A percentile compares a stretch with the other conserved stretches of the same genome.
These are phyloP conservation scores for Styphnolobium japonicum DNA, from an alignment of 306 rosid genomes.

Conservation along the genomic window DNA sequence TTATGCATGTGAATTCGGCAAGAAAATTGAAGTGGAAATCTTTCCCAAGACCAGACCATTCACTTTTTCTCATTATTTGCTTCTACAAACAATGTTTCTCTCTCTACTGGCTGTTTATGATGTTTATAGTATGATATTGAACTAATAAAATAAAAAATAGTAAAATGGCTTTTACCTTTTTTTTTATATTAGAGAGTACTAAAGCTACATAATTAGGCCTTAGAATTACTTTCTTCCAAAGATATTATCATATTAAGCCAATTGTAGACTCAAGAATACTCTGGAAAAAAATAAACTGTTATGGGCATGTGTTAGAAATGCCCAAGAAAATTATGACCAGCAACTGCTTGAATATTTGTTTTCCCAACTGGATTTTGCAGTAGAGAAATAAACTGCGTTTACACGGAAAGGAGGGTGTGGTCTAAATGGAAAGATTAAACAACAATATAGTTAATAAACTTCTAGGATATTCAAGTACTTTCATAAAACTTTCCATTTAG, in stretches of 20 bases:
- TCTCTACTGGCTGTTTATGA: background rate
- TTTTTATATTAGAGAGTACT: background rate
- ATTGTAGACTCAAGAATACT: background rate
- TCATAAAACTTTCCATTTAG: too few relatives aligned
- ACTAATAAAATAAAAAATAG: background rate
- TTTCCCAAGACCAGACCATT: background rate
- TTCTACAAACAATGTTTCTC: background rate
- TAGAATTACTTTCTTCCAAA: too few relatives aligned
- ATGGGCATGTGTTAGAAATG: background rate
- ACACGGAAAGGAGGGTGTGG: background rate
- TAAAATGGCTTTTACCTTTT: background rate
- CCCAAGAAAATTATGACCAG: background rate
- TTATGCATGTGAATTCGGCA: background rate
- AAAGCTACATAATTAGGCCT: background rate
- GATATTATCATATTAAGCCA: too few relatives aligned
- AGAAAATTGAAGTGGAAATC: background rate
- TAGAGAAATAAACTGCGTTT: background rate
- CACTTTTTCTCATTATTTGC: background rate
- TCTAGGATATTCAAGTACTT: too few relatives aligned
- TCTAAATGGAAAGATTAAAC: background rate
- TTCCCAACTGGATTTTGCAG: background rate
- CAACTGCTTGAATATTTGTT: background rate
- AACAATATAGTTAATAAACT: too few relatives aligned
- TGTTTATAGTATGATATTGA: background rate
- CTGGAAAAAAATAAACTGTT: background rate